phyloP scores from a whole-genome alignment of 2,329 filamentous ascomycete genomes.

The Cladophialophora carrionii region DNA sequence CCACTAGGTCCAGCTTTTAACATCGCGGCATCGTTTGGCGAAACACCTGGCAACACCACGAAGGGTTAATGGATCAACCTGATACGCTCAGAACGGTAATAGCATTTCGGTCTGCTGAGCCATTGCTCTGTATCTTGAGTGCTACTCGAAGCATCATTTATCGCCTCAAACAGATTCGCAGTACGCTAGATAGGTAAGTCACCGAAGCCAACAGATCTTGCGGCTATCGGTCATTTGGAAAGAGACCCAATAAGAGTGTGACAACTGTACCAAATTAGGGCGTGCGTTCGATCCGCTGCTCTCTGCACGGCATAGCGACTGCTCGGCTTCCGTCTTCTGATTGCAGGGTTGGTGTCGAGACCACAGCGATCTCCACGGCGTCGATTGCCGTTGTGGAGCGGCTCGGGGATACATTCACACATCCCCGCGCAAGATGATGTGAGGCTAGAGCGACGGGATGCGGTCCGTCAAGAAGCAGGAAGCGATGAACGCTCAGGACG shows the following conservation, averaged over 20 bases:
- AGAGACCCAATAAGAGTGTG: slow-evolving; percentile 1
- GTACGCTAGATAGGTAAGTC: neutral
- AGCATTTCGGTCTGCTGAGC: neutral
- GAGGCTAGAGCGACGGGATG: neutral
- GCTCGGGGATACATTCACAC: slow-evolving; percentile 3
- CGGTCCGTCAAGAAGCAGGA: neutral
- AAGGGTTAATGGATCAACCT: neutral
- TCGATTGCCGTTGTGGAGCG: neutral
- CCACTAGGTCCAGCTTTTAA: neutral
- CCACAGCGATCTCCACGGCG: neutral
- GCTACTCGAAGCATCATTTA: neutral
- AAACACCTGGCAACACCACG: neutral
- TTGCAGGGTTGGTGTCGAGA: neutral
- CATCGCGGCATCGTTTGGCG: neutral
- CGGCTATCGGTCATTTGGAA: neutral
- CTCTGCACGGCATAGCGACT: neutral
- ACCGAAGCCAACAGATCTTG: neutral
- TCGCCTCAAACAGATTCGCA: neutral
- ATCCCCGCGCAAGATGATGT: neutral
- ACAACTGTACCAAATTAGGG: neutral
- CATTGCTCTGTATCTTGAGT: neutral
- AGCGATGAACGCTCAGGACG: neutral
- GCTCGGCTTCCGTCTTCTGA: slow-evolving; percentile 1
- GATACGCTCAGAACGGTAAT: neutral
- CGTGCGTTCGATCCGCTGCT: neutral